Conservation (phyloP, 1,284 basidiomycete species). For the Malassezia globosa region DNA sequence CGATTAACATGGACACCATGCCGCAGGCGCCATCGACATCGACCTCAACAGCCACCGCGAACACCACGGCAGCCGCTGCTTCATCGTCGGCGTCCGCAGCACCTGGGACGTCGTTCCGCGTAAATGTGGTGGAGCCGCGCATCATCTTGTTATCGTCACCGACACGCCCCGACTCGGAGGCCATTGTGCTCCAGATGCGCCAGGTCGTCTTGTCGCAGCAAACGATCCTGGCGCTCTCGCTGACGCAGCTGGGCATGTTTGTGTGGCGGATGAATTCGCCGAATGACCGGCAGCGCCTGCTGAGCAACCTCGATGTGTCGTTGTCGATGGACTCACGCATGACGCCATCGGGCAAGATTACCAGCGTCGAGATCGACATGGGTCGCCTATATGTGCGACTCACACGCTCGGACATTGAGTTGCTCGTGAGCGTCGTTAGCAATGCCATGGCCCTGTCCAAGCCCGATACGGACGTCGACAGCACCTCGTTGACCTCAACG, state of each 20-base stretch:
- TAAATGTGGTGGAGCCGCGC: slow-evolving; percentile 85
- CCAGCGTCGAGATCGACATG: slow-evolving; percentile 70
- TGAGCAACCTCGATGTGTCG: slow-evolving; percentile 84
- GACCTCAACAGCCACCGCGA: neutral
- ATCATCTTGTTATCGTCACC: slow-evolving; percentile 83
- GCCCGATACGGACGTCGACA: neutral
- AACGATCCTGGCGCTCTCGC: slow-evolving; percentile 70
- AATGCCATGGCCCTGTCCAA: slow-evolving; percentile 65
- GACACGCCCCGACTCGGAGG: slow-evolving; percentile 65
- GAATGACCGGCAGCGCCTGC: slow-evolving; percentile 73
- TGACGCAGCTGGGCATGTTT: slow-evolving; percentile 84
- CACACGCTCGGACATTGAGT: slow-evolving; percentile 79
- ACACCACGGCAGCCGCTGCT: neutral
- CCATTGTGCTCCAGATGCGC: slow-evolving; percentile 72
- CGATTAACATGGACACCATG: neutral
- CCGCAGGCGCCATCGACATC: neutral
- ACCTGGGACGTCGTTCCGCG: slow-evolving; percentile 54
- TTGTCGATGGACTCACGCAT: slow-evolving; percentile 72
- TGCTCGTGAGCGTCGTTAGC: slow-evolving; percentile 79
- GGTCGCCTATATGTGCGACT: slow-evolving; percentile 76
- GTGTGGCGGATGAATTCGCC: slow-evolving; percentile 72
- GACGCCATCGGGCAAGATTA: slow-evolving; percentile 63
- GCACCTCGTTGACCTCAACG: neutral
- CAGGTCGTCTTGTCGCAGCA: slow-evolving; percentile 87
- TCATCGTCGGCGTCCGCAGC: neutral